phyloP scores from a whole-genome alignment of 768 basidiomycete genomes.

The Tylopilus sp. region DNA sequence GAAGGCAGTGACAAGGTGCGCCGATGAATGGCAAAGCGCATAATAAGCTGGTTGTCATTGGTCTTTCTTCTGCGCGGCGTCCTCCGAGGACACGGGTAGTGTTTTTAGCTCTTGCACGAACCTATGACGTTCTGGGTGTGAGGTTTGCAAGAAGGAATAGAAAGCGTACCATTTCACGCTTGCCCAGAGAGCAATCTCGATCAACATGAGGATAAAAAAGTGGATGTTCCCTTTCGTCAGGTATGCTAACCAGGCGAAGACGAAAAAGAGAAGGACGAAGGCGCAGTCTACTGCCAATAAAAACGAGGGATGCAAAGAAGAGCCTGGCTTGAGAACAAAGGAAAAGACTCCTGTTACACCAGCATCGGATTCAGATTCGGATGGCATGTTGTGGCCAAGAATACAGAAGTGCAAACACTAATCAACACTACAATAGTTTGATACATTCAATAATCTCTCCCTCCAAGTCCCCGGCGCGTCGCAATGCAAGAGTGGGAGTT shows the following conservation, averaged over 20 bases:
- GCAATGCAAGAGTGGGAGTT: constrained; percentile 9
- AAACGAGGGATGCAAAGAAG: constrained; percentile 70
- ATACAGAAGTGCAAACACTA: constrained; percentile 14
- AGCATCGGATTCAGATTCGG: constrained; percentile 20
- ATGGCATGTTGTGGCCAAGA: constrained; percentile 14
- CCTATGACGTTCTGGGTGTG: constrained; percentile 38
- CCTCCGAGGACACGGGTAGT: constrained; percentile 22
- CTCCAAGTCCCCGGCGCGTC: constrained; percentile 15
- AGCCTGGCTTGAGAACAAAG: constrained; percentile 68
- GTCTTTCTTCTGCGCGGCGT: constrained; percentile 22
- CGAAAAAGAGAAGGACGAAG: constrained; percentile 53
- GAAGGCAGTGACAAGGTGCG: constrained; percentile 61
- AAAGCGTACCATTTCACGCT: constrained; percentile 72
- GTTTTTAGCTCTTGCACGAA: constrained; percentile 62
- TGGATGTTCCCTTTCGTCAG: constrained; percentile 66
- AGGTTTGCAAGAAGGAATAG: not conserved
- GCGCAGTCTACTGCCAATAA: constrained; percentile 59
- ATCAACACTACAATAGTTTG: constrained; percentile 10
- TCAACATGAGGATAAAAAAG: constrained; percentile 59
- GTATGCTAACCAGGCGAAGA: constrained; percentile 56
- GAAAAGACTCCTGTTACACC: constrained; percentile 39
- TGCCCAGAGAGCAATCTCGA: constrained; percentile 70
- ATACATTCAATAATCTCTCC: not conserved
- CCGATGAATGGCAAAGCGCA: constrained; percentile 37
- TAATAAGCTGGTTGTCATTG: constrained; percentile 20